Evolutionary conservation across 2,329 filamentous ascomycete genomes (phyloP).

Genomic region (Aureobasidium leucospermi): DNA sequence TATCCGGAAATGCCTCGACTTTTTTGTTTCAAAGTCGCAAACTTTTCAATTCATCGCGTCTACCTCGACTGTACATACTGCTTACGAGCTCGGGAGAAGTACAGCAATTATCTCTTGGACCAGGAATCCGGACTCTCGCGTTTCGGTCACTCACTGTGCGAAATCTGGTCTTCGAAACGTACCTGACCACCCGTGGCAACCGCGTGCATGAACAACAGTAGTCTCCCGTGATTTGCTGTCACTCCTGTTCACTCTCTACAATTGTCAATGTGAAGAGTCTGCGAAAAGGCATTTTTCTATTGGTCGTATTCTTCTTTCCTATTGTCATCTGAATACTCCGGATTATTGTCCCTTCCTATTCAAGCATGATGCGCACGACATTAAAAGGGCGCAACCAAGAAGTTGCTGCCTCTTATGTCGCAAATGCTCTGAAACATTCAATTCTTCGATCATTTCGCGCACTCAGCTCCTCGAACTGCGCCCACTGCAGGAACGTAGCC

Average conservation of each 20-base stretch:
- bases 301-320: neutral
- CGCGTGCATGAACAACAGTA: constrained; percentile 9
- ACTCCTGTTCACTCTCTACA: neutral
- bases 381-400: constrained; percentile 11
- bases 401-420: constrained; percentile 11
- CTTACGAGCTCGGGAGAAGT: neutral
- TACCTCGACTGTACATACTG: neutral
- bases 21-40: constrained; percentile 6
- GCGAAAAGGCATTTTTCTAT: neutral
- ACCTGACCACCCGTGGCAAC: neutral
- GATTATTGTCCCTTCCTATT: neutral
- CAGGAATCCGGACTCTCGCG: neutral
- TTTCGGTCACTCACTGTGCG: neutral
- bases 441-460: neutral
- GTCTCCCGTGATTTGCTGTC: constrained; percentile 12
- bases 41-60: constrained; percentile 5
- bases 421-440: neutral
- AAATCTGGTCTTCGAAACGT: neutral
- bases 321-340: neutral
- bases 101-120: neutral
- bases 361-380: constrained; percentile 1
- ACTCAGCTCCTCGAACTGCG: constrained; percentile 9
- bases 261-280: neutral
- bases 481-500: constrained; percentile 9
- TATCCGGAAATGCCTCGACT: constrained; percentile 1